Percentiles rank a stretch among this genome's conserved stretches.
These are phyloP conservation scores for Penicillium verrucosum DNA, from an alignment of 2,329 filamentous ascomycete species.

Conservation along the genomic window DNA sequence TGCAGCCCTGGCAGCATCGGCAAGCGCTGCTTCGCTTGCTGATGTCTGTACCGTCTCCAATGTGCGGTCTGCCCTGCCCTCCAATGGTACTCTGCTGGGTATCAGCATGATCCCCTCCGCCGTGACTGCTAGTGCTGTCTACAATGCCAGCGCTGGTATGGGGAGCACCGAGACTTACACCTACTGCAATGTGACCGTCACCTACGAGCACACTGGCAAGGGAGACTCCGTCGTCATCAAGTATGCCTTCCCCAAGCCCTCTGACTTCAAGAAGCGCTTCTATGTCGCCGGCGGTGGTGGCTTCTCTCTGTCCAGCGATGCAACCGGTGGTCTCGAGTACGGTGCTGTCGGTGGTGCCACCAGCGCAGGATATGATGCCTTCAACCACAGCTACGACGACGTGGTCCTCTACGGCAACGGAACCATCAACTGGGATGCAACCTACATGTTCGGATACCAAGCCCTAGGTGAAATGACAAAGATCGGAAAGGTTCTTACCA, in stretches of 20 bases:
- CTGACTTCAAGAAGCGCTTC: constrained; percentile 46
- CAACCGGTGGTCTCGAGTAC: constrained; percentile 44
- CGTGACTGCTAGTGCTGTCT: constrained; percentile 41
- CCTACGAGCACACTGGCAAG: constrained; percentile 44
- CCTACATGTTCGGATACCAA: constrained; percentile 44
- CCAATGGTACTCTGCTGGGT: constrained; percentile 43
- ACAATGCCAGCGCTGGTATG: constrained; percentile 32
- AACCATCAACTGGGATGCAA: constrained; percentile 37
- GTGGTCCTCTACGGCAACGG: constrained; percentile 49
- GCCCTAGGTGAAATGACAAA: constrained; percentile 52
- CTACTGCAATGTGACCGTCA: constrained; percentile 45
- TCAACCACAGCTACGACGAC: constrained; percentile 35
- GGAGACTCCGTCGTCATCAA: constrained; percentile 39
- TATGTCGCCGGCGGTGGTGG: constrained; percentile 48
- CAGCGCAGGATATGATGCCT: constrained; percentile 46
- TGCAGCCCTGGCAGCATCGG: constrained; percentile 27
- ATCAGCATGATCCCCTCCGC: constrained; percentile 43
- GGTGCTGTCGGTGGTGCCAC: constrained; percentile 44
- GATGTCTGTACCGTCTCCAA: constrained; percentile 45
- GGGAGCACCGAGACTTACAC: constrained; percentile 25
- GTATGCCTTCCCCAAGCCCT: constrained; percentile 36
- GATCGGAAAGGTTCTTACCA: constrained; percentile 46
- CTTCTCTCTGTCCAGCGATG: constrained; percentile 38
- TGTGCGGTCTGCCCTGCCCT: constrained; percentile 43
- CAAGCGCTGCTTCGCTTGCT: constrained; percentile 36